Percentiles rank a stretch among this genome's conserved stretches.
These are phyloP conservation scores for Smittium mucronatum DNA, from an alignment of 371 early-diverging fungal genomes.

Conservation along the genomic window DNA sequence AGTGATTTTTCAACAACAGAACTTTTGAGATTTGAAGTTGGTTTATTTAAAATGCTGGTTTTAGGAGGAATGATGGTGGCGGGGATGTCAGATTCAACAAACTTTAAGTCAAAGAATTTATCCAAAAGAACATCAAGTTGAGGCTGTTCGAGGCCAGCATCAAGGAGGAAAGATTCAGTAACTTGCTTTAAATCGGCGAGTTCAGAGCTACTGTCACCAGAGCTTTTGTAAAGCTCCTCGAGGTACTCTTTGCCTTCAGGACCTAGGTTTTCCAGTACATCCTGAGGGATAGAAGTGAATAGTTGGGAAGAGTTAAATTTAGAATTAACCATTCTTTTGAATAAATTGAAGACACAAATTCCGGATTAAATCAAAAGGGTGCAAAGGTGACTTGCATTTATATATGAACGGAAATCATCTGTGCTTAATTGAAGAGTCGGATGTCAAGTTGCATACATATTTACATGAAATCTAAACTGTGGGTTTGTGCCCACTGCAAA, in stretches of 20 bases:
- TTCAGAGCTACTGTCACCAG: conserved; percentile 11
- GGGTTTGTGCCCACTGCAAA: too few species aligned
- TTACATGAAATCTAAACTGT: too few species aligned
- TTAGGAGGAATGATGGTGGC: background rate
- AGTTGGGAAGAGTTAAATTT: background rate
- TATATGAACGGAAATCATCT: too few species aligned
- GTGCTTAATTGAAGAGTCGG: too few species aligned
- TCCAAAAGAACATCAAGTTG: conserved; percentile 35
- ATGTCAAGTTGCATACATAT: too few species aligned
- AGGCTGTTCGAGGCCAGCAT: conserved; percentile 40
- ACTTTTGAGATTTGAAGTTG: background rate
- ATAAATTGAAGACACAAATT: too few species aligned
- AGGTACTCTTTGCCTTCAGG: conserved; percentile 19
- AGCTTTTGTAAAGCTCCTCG: conserved; percentile 16
- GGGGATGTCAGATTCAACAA: background rate
- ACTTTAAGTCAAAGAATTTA: conserved; percentile 15
- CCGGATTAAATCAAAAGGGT: too few species aligned
- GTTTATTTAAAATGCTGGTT: too few species aligned
- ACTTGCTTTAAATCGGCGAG: conserved; percentile 38
- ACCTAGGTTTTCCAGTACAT: background rate
- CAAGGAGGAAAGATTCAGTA: conserved; percentile 48
- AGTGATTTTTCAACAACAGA: too few species aligned
- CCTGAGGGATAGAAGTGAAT: background rate
- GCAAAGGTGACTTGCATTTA: too few species aligned
- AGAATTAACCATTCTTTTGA: too few species aligned